Percentiles rank a stretch among this genome's conserved stretches.
Evolutionary conservation across 139 green algal species (phyloP).

Genomic region (Chlorella ohadii): DNA sequence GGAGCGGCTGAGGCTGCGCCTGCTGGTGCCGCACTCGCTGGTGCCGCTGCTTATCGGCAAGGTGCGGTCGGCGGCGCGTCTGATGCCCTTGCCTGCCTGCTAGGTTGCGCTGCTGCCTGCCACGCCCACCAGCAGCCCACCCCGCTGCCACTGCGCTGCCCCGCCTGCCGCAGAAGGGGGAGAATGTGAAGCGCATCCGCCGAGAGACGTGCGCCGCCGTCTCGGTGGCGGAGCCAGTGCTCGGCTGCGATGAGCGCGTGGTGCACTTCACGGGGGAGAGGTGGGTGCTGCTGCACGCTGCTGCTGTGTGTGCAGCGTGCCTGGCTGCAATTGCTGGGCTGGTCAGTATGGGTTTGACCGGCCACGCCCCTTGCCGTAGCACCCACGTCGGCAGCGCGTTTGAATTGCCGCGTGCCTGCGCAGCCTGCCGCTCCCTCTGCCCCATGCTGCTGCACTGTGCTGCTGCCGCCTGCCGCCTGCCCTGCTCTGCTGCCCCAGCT

Average conservation of each 20-base stretch:
- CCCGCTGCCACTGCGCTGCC: too few species aligned
- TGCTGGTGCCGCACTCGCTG: conserved; percentile 32
- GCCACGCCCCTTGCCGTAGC: too few species aligned
- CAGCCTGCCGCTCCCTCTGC: background rate
- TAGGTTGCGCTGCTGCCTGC: background rate
- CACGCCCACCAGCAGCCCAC: background rate
- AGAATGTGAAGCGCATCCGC: conserved; percentile 37
- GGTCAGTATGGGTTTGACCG: too few species aligned
- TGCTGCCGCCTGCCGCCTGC: background rate
- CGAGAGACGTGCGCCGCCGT: conserved; percentile 23
- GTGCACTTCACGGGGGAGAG: conserved; percentile 36
- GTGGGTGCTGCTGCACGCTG: background rate
- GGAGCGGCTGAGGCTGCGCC: conserved; percentile 19
- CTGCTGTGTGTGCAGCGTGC: background rate
- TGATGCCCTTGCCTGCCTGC: background rate
- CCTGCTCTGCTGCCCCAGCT: background rate
- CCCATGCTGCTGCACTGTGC: background rate
- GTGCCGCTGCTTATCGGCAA: conserved; percentile 45
- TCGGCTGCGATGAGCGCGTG: conserved; percentile 46
- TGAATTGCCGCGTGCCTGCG: too few species aligned
- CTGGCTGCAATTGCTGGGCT: background rate
- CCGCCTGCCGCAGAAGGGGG: conserved; percentile 32
- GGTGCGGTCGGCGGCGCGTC: conserved; percentile 4
- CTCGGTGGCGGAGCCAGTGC: conserved; percentile 38
- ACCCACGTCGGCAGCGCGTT: too few species aligned